Conservation (phyloP, 192 early-diverging fungal species). For the Linnemannia zychae region DNA sequence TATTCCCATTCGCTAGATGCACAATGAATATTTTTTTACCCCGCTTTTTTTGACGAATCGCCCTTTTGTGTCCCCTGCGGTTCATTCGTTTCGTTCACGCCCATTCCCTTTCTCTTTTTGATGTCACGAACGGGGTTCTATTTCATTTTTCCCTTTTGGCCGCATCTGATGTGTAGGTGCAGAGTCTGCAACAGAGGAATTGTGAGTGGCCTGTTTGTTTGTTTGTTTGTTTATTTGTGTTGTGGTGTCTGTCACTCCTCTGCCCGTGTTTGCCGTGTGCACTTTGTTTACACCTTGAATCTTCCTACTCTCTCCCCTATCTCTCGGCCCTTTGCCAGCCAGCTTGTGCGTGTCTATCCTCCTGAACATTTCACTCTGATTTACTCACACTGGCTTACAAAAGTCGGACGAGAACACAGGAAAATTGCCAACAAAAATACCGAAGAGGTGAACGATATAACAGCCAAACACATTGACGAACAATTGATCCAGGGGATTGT, state of each 20-base stretch:
- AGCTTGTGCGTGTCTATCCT: background rate
- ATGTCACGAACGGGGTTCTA: conserved; percentile 5
- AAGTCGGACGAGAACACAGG: background rate
- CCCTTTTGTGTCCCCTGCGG: conserved; percentile 1
- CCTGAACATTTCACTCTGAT: background rate
- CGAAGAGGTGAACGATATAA: too few relatives aligned
- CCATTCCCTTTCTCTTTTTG: background rate
- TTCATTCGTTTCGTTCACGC: background rate
- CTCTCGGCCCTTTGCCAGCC: background rate
- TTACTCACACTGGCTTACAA: background rate
- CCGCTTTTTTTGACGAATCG: conserved; percentile 10
- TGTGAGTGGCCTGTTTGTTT: background rate
- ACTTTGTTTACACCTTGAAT: background rate
- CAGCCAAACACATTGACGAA: background rate
- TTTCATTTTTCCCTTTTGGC: conserved; percentile 7
- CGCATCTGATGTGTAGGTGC: background rate
- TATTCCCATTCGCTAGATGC: background rate
- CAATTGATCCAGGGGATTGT: background rate
- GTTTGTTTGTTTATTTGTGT: background rate
- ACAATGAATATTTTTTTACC: conserved; percentile 3
- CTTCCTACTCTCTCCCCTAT: background rate
- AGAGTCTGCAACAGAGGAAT: background rate
- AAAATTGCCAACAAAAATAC: background rate
- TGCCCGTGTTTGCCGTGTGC: background rate
- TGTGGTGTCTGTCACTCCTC: too few relatives aligned